phyloP scores from a whole-genome alignment of 257 asterid species.

The Hygrophila difformis region DNA sequence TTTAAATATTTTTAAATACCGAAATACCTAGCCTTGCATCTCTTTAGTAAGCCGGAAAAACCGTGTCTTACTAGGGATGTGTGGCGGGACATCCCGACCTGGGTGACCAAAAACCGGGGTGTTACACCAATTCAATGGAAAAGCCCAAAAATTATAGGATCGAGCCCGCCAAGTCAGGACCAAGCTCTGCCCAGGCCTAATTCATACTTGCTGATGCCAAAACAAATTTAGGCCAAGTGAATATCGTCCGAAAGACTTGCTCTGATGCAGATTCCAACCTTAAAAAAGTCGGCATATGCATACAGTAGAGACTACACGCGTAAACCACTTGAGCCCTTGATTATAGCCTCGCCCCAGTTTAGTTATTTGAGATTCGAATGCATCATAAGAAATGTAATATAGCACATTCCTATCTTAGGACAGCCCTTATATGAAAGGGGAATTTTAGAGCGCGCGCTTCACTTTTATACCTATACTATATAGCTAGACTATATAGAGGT shows the following conservation, averaged over 20 bases:
- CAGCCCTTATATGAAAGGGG: slow-evolving; percentile 7
- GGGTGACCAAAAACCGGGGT: too few relatives aligned
- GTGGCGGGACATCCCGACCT: too few relatives aligned
- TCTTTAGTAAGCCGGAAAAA: too few relatives aligned
- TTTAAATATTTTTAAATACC: too few relatives aligned
- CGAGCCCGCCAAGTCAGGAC: too few relatives aligned
- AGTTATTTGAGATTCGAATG: slow-evolving; percentile 17
- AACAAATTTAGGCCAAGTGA: slow-evolving; percentile 11
- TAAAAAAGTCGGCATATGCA: slow-evolving; percentile 1
- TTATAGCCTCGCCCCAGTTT: slow-evolving; percentile 16
- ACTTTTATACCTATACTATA: too few relatives aligned
- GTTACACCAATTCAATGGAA: too few relatives aligned
- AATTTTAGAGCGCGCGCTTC: slow-evolving; percentile 11
- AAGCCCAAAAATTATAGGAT: too few relatives aligned
- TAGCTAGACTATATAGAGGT: too few relatives aligned
- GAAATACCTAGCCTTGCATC: too few relatives aligned
- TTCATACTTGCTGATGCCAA: slow-evolving; percentile 10
- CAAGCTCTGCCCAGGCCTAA: too few relatives aligned
- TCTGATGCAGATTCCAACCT: slow-evolving; percentile 16
- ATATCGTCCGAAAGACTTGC: slow-evolving; percentile 17
- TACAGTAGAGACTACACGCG: slow-evolving; percentile 1
- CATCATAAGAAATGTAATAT: not conserved
- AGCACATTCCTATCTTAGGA: slow-evolving; percentile 7
- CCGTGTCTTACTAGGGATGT: too few relatives aligned
- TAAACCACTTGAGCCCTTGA: slow-evolving; percentile 20